These are phyloP conservation scores for Thermothielavioides terrestris DNA, from an alignment of 495 filamentous ascomycete genomes.

Conservation along the genomic window DNA sequence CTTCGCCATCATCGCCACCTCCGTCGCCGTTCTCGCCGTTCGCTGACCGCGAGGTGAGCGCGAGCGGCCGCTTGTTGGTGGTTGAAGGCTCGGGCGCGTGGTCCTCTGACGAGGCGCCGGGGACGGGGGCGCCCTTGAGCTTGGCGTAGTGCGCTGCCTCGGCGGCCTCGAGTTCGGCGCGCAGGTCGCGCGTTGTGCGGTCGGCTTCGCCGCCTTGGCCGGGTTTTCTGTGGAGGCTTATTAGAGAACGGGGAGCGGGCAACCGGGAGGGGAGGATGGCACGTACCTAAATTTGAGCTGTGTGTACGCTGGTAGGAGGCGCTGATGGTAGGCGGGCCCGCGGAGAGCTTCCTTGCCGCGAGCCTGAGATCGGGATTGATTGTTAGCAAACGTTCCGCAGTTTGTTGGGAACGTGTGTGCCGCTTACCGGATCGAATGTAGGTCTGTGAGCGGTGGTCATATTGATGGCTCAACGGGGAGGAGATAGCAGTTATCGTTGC, in stretches of 20 bases:
- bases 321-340: conserved; percentile 92
- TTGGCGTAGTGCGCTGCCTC: conserved; percentile 85
- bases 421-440: conserved; percentile 78
- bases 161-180: conserved; percentile 80
- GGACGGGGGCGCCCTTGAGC: conserved; percentile 51
- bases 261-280: not conserved
- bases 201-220: conserved; percentile 86
- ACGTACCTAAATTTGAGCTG: conserved; percentile 74
- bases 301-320: conserved; percentile 86
- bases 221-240: conserved; percentile 48
- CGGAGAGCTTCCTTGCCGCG: conserved; percentile 90
- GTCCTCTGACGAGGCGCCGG: conserved; percentile 23
- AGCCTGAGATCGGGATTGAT: no score
- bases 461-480: conserved; percentile 13
- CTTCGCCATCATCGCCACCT: conserved; percentile 14
- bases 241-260: not conserved
- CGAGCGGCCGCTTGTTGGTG: conserved; percentile 58
- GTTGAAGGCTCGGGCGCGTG: conserved; percentile 26
- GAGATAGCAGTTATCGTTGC: no score
- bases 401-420: not conserved
- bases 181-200: conserved; percentile 64
- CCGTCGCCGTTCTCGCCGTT: conserved; percentile 28
- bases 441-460: conserved; percentile 82
- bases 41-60: conserved; percentile 33
- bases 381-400: conserved; percentile 16